A percentile compares a stretch with the other conserved stretches of the same genome.
phyloP scores from a whole-genome alignment of 169 alveolate species.

The Ichthyophthirius multifiliis region DNA sequence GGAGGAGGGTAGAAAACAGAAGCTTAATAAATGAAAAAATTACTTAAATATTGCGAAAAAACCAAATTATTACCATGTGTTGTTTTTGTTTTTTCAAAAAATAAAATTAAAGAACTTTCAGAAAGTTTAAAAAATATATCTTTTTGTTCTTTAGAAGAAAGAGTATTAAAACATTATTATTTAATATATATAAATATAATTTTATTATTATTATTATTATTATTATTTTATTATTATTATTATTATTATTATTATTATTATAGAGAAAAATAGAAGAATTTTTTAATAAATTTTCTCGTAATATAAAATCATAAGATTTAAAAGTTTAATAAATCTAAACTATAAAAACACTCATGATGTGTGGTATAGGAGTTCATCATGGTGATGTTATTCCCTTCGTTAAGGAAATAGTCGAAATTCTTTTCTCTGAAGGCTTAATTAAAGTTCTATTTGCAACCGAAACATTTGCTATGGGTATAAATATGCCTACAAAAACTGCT shows the following conservation, averaged over 20 bases:
- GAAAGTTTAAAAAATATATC: constrained; percentile 50
- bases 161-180: background rate
- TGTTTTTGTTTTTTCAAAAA: constrained; percentile 93
- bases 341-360: constrained; percentile 78
- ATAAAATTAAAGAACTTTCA: constrained; percentile 90
- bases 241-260: no score
- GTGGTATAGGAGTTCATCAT: constrained; percentile 99
- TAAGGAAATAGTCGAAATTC: constrained; percentile 97
- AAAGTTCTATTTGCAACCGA: constrained; percentile 98
- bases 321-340: constrained; percentile 87
- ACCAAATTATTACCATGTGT: constrained; percentile 94
- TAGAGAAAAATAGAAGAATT: background rate
- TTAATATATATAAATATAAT: background rate
- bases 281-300: constrained; percentile 6
- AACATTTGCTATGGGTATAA: constrained; percentile 99
- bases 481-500: constrained; percentile 97
- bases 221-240: constrained; percentile 16
- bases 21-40: constrained; percentile 69
- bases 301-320: constrained; percentile 74
- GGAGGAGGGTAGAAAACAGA: no score
- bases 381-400: constrained; percentile 98
- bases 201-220: no score
- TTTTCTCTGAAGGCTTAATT: constrained; percentile 94
- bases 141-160: background rate
- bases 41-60: constrained; percentile 76